Evolutionary conservation across 129 eudicot genomes (phyloP), one percentile per base, ranked within the genome.

Genomic region (Artemisia argyi): DNA sequence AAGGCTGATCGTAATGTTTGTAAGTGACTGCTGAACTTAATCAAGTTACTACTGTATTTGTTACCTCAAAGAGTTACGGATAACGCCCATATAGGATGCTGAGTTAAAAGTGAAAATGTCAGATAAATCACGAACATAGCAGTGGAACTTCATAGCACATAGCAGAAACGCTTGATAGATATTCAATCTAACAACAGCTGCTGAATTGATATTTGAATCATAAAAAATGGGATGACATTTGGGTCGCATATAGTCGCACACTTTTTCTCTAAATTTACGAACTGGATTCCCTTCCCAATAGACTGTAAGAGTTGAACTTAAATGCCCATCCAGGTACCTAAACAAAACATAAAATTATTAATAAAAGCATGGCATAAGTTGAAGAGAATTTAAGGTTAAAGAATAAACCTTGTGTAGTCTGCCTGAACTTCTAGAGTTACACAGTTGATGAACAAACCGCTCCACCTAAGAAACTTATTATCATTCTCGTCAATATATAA

Each of bases 111-210:
- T 79, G 75, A 66, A 79, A 49, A 75, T 58, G 67, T 42, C 32
- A 9, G 89, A 86, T 77, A 95, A 59, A 11, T 83, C 78, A 17
- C 80, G 59, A 26, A 86, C 69, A 47, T 90, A 83, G 72, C 92
- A 95, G 39, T 90, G 85, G 67, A 95, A 95, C 75, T 95, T 95
- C 99, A 95, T 95, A 52, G 96, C 96, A 55, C 96, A 90, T 32
- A 95, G 49, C 73, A 95, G 78, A 78, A 95, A 90, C 19, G 81
- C 88, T 83, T 95, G 97, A 81, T 90, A 81, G 14, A 95, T 79
- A 54, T 95, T 95, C 56, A 95, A 78, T 69, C 94, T 85, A 61
- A 95, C 86, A 4, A 91, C 87, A 13, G 83, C 80, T 12, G 88
- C 68, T 10, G 97, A 88, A 76, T 95, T 95, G 42, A 95, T 88